Base-by-base conservation (phyloP, 768 basidiomycete genomes). In the Nidularia pulvinata region DNA sequence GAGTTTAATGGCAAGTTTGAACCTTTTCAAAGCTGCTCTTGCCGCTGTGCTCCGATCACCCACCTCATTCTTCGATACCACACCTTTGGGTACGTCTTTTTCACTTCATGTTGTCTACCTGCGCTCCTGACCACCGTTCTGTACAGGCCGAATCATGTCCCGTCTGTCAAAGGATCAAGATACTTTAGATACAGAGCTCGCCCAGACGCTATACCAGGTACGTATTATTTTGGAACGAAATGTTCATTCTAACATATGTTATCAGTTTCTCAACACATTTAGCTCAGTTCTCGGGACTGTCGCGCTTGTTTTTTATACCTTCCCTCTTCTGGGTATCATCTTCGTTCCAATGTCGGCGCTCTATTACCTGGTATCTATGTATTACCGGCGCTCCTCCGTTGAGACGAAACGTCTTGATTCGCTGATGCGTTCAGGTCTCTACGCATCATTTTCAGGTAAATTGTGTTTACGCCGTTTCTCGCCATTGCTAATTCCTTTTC, bases 11-110 rank as follows among this genome's bases (percentile, higher is more conserved):
- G 78, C 76, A 7, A 78, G 79, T 61, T 60, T 79, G 52, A 70
- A 65, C 7, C 64, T 90, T 37, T 89, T 87, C 69, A 80, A 73
- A 57, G 64, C 70, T 4, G 86, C 86, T 0, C 68, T 90, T 7
- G 62, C 56, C 5, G 73, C 75, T 11, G 84, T 92, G 4, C 61
- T 92, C 50, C 69, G 77, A 4, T 86, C 86, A 7, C 84, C 86
- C 0, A 64, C 76, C 0, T 79, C 84, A 3, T 90, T 89, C 70
- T 89, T 88, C 61, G 89, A 91, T 61, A 85, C 86, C 0, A 89
- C 88, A 0, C 85, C 85, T 1, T 77, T 85, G 62, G 84, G 85
- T 83, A 59, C 34, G 69, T 55, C 10, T 46, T 14, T 11, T 43
- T 19, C 19, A 19, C 19, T 19, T 19, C 19, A 19, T 32, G 13